Percentiles rank a stretch among this genome's conserved stretches.
phyloP scores from a whole-genome alignment of 2,329 filamentous ascomycete genomes.

The Microcyclospora pomicola region DNA sequence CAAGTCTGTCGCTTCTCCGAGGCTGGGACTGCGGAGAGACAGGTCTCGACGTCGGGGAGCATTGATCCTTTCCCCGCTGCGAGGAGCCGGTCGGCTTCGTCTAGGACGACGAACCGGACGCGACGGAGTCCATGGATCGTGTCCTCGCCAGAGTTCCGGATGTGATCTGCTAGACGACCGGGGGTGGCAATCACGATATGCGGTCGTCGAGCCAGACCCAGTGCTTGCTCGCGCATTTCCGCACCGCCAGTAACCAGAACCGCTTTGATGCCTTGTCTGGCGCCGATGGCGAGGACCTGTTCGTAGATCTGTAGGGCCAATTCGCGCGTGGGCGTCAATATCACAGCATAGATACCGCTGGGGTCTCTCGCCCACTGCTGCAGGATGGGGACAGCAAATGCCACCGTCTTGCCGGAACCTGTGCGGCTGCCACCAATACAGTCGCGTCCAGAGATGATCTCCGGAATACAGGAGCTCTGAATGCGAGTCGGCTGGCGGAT shows the following conservation, averaged over 20 bases:
- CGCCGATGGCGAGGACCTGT: conserved; percentile 85
- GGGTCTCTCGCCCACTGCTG: conserved; percentile 91
- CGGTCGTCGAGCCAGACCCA: conserved; percentile 65
- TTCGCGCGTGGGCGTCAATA: conserved; percentile 83
- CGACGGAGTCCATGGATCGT: conserved; percentile 70
- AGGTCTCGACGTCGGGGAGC: conserved; percentile 87
- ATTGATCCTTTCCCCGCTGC: conserved; percentile 64
- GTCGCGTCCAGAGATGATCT: conserved; percentile 80
- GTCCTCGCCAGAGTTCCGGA: conserved; percentile 79
- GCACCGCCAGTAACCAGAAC: conserved; percentile 83
- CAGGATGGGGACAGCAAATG: conserved; percentile 86
- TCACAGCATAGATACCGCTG: conserved; percentile 74
- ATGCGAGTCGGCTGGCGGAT: conserved; percentile 85
- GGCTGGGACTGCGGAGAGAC: conserved; percentile 66
- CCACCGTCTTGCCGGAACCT: conserved; percentile 93
- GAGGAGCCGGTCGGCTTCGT: conserved; percentile 87
- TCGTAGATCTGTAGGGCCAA: conserved; percentile 92
- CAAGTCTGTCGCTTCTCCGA: conserved; percentile 74
- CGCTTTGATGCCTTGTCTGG: conserved; percentile 74
- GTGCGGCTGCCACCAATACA: conserved; percentile 92
- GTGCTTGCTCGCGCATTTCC: conserved; percentile 84
- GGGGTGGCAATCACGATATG: conserved; percentile 93
- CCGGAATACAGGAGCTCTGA: conserved; percentile 82
- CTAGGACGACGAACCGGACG: conserved; percentile 75
- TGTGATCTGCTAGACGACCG: conserved; percentile 83